A percentile compares a stretch with the other conserved stretches of the same genome.
These are phyloP conservation scores for Sclerotinia nivalis DNA, from an alignment of 2,329 filamentous ascomycete genomes.

Conservation along the genomic window DNA sequence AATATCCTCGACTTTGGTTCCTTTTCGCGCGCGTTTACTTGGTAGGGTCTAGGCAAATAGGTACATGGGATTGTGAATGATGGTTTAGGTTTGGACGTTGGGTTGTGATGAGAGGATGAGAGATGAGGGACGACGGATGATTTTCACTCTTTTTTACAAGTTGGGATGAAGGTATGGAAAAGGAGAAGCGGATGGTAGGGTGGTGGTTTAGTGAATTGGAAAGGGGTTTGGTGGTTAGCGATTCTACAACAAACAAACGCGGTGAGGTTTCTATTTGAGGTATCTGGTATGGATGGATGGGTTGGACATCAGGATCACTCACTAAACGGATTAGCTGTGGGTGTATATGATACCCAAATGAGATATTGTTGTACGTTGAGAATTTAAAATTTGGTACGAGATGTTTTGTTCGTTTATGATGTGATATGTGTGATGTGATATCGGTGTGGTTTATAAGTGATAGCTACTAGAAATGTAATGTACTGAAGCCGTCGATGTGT, in stretches of 20 bases:
- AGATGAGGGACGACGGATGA: conserved; percentile 17
- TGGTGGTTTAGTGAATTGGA: background rate
- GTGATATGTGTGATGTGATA: background rate
- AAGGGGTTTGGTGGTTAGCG: conserved; percentile 4
- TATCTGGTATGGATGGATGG: conserved; percentile 17
- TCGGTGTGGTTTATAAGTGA: background rate
- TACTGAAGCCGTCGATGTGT: background rate
- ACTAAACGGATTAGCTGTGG: conserved; percentile 12
- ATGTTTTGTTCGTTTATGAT: background rate
- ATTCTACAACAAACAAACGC: conserved; percentile 7
- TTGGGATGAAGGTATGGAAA: conserved; percentile 13
- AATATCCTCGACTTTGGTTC: conserved; percentile 17
- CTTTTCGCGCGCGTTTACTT: conserved; percentile 14
- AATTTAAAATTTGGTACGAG: background rate
- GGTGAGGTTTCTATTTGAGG: background rate
- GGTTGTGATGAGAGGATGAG: conserved; percentile 15
- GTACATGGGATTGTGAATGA: conserved; percentile 14
- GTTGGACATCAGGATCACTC: conserved; percentile 7
- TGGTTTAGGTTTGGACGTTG: conserved; percentile 5
- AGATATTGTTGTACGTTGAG: conserved; percentile 1
- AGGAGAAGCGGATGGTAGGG: background rate
- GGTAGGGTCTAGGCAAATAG: conserved; percentile 3
- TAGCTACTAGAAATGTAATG: too few species aligned
- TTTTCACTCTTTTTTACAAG: conserved; percentile 18
- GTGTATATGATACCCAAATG: conserved; percentile 24